Evolutionary conservation across 306 rosid species (phyloP).

Genomic region (Vigna nakashimae): DNA sequence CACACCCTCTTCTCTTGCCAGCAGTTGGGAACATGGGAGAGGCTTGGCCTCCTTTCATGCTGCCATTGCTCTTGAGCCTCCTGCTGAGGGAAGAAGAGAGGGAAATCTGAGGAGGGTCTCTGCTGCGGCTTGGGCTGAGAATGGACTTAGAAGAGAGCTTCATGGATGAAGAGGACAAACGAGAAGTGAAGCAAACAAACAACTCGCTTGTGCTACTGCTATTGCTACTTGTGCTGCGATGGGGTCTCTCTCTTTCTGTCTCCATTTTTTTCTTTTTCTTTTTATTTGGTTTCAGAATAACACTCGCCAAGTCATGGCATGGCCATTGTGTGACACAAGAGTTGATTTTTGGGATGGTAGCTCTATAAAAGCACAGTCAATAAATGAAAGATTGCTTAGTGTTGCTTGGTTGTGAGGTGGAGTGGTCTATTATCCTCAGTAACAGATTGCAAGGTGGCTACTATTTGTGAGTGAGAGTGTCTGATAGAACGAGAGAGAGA

Average conservation of each 20-base stretch:
- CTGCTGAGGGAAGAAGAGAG: constrained; percentile 84
- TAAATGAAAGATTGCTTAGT: constrained; percentile 32
- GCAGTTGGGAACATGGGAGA: constrained; percentile 91
- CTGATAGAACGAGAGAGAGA: constrained; percentile 14
- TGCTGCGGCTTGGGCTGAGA: constrained; percentile 75
- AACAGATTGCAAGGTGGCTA: constrained; percentile 14
- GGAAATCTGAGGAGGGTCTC: constrained; percentile 82
- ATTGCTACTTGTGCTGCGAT: constrained; percentile 49
- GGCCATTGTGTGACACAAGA: constrained; percentile 38
- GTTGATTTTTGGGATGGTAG: constrained; percentile 3
- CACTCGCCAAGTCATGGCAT: constrained; percentile 12
- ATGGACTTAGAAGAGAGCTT: constrained; percentile 86
- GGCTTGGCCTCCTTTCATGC: constrained; percentile 87
- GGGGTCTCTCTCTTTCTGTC: constrained; percentile 52
- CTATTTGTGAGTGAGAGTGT: constrained; percentile 6
- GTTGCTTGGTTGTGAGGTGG: constrained; percentile 48
- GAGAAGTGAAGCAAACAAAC: constrained; percentile 78
- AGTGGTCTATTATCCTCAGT: constrained; percentile 4
- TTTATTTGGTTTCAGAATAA: neutral
- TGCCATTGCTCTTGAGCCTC: constrained; percentile 73
- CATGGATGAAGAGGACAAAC: constrained; percentile 80
- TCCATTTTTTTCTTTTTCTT: constrained; percentile 48
- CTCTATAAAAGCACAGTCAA: neutral
- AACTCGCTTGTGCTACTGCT: constrained; percentile 66
- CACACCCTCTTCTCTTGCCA: constrained; percentile 67